Conservation (phyloP, 495 filamentous ascomycete species). For the Penicillium diatomitis region DNA sequence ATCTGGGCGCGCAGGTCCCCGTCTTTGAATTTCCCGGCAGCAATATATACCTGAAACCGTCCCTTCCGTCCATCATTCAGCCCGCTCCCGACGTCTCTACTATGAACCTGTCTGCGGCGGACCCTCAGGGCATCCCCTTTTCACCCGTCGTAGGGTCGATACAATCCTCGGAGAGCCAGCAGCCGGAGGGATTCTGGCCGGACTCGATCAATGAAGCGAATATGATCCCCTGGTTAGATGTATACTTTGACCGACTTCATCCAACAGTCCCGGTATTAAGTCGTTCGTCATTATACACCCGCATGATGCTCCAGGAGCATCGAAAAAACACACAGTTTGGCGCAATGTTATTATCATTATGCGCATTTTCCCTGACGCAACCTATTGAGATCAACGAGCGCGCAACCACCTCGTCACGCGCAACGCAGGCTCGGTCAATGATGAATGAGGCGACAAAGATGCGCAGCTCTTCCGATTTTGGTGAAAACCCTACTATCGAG, state of each 20-base stretch:
- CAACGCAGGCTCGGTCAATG: constrained; percentile 47
- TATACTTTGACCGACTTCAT: constrained; percentile 78
- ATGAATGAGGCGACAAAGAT: constrained; percentile 71
- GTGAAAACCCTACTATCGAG: constrained; percentile 61
- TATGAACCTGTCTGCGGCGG: constrained; percentile 13
- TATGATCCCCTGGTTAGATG: constrained; percentile 57
- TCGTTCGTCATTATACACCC: constrained; percentile 51
- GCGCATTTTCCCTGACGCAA: constrained; percentile 78
- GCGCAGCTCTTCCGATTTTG: constrained; percentile 65
- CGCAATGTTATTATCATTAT: constrained; percentile 60
- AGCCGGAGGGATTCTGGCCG: constrained; percentile 23
- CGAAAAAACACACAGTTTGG: constrained; percentile 60
- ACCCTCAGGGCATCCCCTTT: constrained; percentile 14
- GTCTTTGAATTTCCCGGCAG: constrained; percentile 32
- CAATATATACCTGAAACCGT: constrained; percentile 30
- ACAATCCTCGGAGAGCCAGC: constrained; percentile 11
- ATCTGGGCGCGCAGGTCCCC: constrained; percentile 23
- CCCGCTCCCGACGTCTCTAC: constrained; percentile 12
- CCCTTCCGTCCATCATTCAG: constrained; percentile 34
- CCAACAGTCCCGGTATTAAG: constrained; percentile 71
- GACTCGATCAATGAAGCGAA: constrained; percentile 30
- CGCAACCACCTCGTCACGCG: constrained; percentile 33
- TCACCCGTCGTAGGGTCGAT: constrained; percentile 13
- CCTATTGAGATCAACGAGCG: constrained; percentile 51
- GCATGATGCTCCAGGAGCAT: constrained; percentile 52